phyloP scores from a whole-genome alignment of 306 rosid genomes.

The Prunus davidiana region DNA sequence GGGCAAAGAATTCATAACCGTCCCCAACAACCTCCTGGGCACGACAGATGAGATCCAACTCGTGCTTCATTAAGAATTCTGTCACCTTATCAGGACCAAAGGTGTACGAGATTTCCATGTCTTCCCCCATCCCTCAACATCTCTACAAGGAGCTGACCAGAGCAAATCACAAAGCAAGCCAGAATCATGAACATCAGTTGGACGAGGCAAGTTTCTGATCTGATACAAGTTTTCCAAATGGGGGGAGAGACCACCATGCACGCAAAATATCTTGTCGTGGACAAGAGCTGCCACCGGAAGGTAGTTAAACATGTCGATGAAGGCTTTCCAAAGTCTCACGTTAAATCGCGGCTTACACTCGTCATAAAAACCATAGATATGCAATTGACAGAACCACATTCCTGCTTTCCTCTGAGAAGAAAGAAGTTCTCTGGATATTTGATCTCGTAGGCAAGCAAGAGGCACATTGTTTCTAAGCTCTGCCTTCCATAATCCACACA shows the following conservation, averaged over 20 bases:
- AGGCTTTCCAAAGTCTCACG: constrained; percentile 56
- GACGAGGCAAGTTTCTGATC: constrained; percentile 69
- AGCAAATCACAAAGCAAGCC: constrained; percentile 95
- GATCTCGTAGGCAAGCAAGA: constrained; percentile 82
- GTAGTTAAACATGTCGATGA: constrained; percentile 76
- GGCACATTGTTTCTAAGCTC: constrained; percentile 89
- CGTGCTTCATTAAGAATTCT: constrained; percentile 71
- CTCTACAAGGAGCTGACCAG: constrained; percentile 88
- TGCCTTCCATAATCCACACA: constrained; percentile 92
- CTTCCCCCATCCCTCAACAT: constrained; percentile 98
- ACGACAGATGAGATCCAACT: constrained; percentile 80
- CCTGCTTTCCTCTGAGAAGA: constrained; percentile 90
- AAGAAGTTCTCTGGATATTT: constrained; percentile 87
- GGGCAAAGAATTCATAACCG: no score
- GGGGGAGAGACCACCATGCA: constrained; percentile 98
- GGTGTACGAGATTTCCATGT: constrained; percentile 85
- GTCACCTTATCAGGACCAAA: constrained; percentile 86
- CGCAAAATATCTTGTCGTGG: constrained; percentile 86
- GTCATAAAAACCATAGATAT: constrained; percentile 80
- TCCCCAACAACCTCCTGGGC: no score
- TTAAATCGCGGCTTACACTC: not conserved
- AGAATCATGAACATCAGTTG: constrained; percentile 71
- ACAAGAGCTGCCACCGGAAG: constrained; percentile 92
- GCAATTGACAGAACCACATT: constrained; percentile 57
- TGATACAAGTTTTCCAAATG: constrained; percentile 70